These are phyloP conservation scores for Saccharomyces cerevisiae DNA, from an alignment of 805 yeast genomes.

Conservation along the genomic window DNA sequence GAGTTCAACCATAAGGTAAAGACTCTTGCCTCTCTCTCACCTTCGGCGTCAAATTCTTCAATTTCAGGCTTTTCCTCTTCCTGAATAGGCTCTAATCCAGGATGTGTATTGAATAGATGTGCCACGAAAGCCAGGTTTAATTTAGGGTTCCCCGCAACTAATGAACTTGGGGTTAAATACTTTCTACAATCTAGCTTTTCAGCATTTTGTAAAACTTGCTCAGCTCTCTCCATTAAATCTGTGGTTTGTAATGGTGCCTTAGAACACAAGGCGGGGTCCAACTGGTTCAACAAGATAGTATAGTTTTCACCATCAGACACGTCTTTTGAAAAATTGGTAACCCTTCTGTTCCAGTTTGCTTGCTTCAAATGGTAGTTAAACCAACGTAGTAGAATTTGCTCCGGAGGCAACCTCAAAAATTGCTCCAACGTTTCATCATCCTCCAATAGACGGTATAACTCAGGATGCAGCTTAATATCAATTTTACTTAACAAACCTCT, in stretches of 20 bases:
- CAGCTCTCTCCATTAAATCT: constrained; percentile 77
- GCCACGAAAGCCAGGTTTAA: constrained; percentile 96
- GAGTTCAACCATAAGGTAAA: constrained; percentile 97
- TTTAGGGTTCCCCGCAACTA: constrained; percentile 94
- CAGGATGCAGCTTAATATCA: constrained; percentile 94
- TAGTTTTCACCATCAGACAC: constrained; percentile 93
- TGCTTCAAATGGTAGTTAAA: constrained; percentile 92
- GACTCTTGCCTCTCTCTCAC: constrained; percentile 98
- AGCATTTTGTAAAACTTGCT: constrained; percentile 75
- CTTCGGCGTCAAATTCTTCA: constrained; percentile 98
- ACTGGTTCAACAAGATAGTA: constrained; percentile 79
- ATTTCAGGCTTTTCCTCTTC: constrained; percentile 87
- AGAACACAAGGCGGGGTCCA: constrained; percentile 77
- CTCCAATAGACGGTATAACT: constrained; percentile 84
- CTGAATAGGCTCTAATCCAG: constrained; percentile 92
- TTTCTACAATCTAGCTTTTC: constrained; percentile 89
- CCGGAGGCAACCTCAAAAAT: constrained; percentile 93
- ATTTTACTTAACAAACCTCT: constrained; percentile 91
- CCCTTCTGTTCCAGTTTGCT: constrained; percentile 83
- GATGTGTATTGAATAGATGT: constrained; percentile 90
- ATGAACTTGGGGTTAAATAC: constrained; percentile 85
- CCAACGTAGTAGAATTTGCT: constrained; percentile 94
- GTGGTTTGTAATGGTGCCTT: constrained; percentile 70
- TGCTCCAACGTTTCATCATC: constrained; percentile 97
- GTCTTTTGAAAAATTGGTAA: constrained; percentile 76